These are phyloP conservation scores for Chrysochromulina tobinii DNA, from an alignment of 78 protist species.

Conservation along the genomic window DNA sequence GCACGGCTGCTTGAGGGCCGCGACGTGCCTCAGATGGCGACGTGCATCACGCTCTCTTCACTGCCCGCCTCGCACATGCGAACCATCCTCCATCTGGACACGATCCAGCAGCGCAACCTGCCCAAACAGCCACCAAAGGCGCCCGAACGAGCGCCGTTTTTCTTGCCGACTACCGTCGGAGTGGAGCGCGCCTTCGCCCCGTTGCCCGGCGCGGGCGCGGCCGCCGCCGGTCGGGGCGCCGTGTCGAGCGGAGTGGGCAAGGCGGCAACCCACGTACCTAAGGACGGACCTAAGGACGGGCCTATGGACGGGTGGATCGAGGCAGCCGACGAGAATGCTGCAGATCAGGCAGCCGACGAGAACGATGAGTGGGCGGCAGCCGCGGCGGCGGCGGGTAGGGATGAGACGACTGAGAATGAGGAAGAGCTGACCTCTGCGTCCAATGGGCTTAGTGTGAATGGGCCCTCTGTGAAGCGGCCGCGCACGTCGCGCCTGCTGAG, in stretches of 20 bases:
- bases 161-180: conserved; percentile 48
- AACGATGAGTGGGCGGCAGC: too few relatives aligned
- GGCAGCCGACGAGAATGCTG: too few relatives aligned
- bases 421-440: too few relatives aligned
- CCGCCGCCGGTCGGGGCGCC: not conserved
- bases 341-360: too few relatives aligned
- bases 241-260: not conserved
- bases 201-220: not conserved
- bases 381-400: too few relatives aligned
- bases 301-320: not conserved
- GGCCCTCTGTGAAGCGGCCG: too few relatives aligned
- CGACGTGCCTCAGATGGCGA: not conserved
- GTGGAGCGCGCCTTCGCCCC: conserved; percentile 45
- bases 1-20: not conserved
- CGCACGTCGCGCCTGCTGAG: not conserved
- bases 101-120: conserved; percentile 64
- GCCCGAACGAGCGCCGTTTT: conserved; percentile 66
- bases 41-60: conserved; percentile 29
- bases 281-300: not conserved
- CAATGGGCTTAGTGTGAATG: too few relatives aligned
- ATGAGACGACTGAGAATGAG: too few relatives aligned
- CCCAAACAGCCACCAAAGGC: conserved; percentile 42
- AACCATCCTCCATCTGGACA: conserved; percentile 48
- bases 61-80: conserved; percentile 56
- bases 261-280: too few relatives aligned